A percentile compares a stretch with the other conserved stretches of the same genome.
These are phyloP conservation scores for Phytopythium kandeliae DNA, from an alignment of 352 stramenopile genomes.

Conservation along the genomic window DNA sequence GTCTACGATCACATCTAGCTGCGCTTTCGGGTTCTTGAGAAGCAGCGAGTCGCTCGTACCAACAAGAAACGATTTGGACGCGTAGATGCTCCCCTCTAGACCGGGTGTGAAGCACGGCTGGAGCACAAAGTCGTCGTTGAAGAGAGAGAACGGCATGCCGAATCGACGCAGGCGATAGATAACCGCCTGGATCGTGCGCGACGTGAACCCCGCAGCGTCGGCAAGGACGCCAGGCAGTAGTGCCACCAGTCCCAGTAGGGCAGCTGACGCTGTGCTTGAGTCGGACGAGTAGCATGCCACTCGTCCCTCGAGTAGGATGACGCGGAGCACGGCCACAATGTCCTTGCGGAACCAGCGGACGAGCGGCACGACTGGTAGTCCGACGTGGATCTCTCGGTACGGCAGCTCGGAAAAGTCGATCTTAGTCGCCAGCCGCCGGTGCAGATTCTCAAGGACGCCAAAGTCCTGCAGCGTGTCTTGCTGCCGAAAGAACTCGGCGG, in stretches of 20 bases:
- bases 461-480: slow-evolving; percentile 13
- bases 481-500: slow-evolving; percentile 24
- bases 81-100: slow-evolving; percentile 22
- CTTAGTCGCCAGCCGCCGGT: slow-evolving; percentile 14
- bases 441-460: slow-evolving; percentile 25
- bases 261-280: slow-evolving; percentile 40
- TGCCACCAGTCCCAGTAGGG: slow-evolving; percentile 43
- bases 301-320: slow-evolving; percentile 68
- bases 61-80: slow-evolving; percentile 35
- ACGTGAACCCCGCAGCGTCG: slow-evolving; percentile 23
- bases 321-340: slow-evolving; percentile 57
- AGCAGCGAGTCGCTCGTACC: slow-evolving; percentile 48
- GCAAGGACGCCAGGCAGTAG: slow-evolving; percentile 46
- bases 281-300: slow-evolving; percentile 72
- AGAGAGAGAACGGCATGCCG: slow-evolving; percentile 40
- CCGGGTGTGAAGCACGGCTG: slow-evolving; percentile 47
- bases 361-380: slow-evolving; percentile 41
- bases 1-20: slow-evolving; percentile 59
- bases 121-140: slow-evolving; percentile 27
- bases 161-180: slow-evolving; percentile 31
- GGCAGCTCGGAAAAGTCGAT: slow-evolving; percentile 32
- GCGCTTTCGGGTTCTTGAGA: slow-evolving; percentile 36
- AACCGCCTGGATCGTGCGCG: slow-evolving; percentile 33
- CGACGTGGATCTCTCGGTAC: slow-evolving; percentile 28
- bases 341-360: slow-evolving; percentile 44